Evolutionary conservation across 2,329 filamentous ascomycete species (phyloP), one percentile per base, ranked within the genome.

Genomic region (Colletotrichum somersetense): DNA sequence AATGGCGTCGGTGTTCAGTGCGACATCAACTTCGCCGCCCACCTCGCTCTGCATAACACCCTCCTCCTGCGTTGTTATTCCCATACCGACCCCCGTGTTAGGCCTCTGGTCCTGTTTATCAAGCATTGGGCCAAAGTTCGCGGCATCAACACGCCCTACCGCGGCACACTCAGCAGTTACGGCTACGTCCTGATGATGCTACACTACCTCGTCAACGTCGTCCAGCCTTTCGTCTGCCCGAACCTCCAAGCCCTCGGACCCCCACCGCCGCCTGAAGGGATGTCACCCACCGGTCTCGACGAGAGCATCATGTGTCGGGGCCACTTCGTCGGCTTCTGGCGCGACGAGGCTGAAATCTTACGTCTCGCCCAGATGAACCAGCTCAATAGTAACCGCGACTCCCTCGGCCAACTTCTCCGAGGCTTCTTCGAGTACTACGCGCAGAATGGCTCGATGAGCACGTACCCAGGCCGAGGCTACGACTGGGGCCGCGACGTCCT

Each of bases 131-230:
- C 94, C 35, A 97, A 96, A 80, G 86, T 87, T 38, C 91, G 95
- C 58, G 92, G 91, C 74, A 95, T 97, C 82, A 97, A 97, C 81
- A 93, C 91, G 53, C 91, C 93, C 2, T 97, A 97, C 78, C 91
- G 91, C 48, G 95, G 95, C 53, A 97, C 94, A 0, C 84, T 98
- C 23, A 95, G 93, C 64, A 96, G 93, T 75, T 97, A 97, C 77
- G 95, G 95, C 62, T 98, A 96, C 81, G 94, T 96, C 6, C 84
- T 97, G 50, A 97, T 98, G 95, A 91, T 97, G 5, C 84, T 97
- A 20, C 95, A 98, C 81, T 97, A 96, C 78, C 88, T 97, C 38
- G 90, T 96, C 77, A 97, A 97, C 76, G 81, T 97, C 64, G 92
- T 89, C 1, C 85, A 89, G 59, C 95, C 95, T 0, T 94, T 94